These are phyloP conservation scores for Boletus rufocinnamomeus DNA, from an alignment of 768 basidiomycete genomes.

Conservation along the genomic window DNA sequence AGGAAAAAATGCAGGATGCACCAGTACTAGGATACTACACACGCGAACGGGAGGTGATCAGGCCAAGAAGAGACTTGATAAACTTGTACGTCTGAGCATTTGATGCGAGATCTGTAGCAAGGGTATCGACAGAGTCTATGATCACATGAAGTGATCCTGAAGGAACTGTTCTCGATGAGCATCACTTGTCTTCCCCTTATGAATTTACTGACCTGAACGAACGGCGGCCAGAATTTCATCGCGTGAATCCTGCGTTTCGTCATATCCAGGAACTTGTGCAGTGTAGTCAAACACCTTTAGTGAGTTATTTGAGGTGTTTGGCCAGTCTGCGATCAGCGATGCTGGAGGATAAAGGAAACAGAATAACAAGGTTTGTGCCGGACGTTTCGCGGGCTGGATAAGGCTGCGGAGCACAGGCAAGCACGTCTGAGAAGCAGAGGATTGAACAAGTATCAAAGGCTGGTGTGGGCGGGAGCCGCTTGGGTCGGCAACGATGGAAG, in stretches of 20 bases:
- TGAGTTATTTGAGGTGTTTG: slow-evolving; percentile 19
- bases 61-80: slow-evolving; percentile 47
- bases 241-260: slow-evolving; percentile 37
- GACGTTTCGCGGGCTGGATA: slow-evolving; percentile 32
- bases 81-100: slow-evolving; percentile 52
- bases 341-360: slow-evolving; percentile 59
- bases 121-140: slow-evolving; percentile 72
- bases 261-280: slow-evolving; percentile 54
- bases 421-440: slow-evolving; percentile 57
- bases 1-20: slow-evolving; percentile 4
- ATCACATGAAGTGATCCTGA: slow-evolving; percentile 58
- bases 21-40: slow-evolving; percentile 18
- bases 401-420: slow-evolving; percentile 56
- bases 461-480: slow-evolving; percentile 33
- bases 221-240: slow-evolving; percentile 44
- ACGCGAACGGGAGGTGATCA: slow-evolving; percentile 55
- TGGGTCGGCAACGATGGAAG: slow-evolving; percentile 31
- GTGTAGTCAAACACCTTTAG: slow-evolving; percentile 53
- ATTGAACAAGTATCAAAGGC: slow-evolving; percentile 57
- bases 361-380: slow-evolving; percentile 46
- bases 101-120: slow-evolving; percentile 60
- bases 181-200: background rate
- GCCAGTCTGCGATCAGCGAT: slow-evolving; percentile 38
- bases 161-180: slow-evolving; percentile 35
- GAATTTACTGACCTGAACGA: slow-evolving; percentile 36